A percentile compares a stretch with the other conserved stretches of the same genome.
These are phyloP conservation scores for Acer campestre DNA, from an alignment of 345 rosid genomes.

Conservation along the genomic window DNA sequence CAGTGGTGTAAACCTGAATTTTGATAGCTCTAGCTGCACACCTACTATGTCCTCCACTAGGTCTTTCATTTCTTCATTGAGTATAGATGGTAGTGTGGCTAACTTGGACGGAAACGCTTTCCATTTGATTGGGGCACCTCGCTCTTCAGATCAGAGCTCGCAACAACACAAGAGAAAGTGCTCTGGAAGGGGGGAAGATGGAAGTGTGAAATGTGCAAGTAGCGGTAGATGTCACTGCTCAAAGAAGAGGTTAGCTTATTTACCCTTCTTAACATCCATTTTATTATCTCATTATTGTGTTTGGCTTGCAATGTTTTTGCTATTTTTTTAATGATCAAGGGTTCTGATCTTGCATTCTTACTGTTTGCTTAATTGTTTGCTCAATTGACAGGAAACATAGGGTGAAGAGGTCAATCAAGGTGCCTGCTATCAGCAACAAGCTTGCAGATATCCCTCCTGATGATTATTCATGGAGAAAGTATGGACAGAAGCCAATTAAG, in stretches of 20 bases:
- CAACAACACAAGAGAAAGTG: slow-evolving; percentile 73
- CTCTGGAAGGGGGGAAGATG: slow-evolving; percentile 65
- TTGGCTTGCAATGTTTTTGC: background rate
- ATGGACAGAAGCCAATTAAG: slow-evolving; percentile 85
- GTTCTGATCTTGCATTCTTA: background rate
- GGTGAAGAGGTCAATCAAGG: slow-evolving; percentile 76
- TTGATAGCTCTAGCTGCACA: slow-evolving; percentile 77
- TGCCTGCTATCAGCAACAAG: slow-evolving; percentile 81
- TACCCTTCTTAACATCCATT: background rate
- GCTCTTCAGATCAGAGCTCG: slow-evolving; percentile 65
- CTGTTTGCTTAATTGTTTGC: slow-evolving; percentile 14
- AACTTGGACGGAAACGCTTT: slow-evolving; percentile 58
- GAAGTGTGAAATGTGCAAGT: slow-evolving; percentile 68
- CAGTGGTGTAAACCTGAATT: slow-evolving; percentile 67
- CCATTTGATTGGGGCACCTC: slow-evolving; percentile 56
- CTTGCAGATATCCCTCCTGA: slow-evolving; percentile 87
- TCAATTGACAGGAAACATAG: slow-evolving; percentile 62
- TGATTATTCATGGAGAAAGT: slow-evolving; percentile 85
- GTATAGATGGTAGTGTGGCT: slow-evolving; percentile 75
- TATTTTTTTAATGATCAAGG: background rate
- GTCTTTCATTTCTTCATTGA: slow-evolving; percentile 76
- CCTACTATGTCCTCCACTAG: slow-evolving; percentile 73
- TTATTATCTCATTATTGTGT: background rate
- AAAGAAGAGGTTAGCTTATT: slow-evolving; percentile 61
- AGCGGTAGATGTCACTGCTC: slow-evolving; percentile 75